Percentiles rank a stretch among this genome's conserved stretches.
These are phyloP conservation scores for Pichia thaimueangensis DNA, from an alignment of 805 yeast genomes.

Conservation along the genomic window DNA sequence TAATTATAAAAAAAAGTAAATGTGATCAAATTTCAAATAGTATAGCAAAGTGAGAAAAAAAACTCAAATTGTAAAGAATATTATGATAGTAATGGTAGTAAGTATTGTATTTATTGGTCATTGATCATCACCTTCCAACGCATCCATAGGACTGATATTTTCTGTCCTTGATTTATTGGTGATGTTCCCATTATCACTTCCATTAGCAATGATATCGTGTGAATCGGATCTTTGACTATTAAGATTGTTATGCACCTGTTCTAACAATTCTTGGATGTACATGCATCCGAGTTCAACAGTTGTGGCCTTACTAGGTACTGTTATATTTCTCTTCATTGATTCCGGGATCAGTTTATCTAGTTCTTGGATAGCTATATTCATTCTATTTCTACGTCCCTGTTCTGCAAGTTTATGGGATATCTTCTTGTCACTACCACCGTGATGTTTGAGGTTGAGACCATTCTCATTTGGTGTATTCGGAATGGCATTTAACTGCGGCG, in stretches of 20 bases:
- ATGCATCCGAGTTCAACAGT: slow-evolving; percentile 85
- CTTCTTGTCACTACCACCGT: slow-evolving; percentile 40
- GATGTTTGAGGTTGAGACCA: neutral
- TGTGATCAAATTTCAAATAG: too few relatives aligned
- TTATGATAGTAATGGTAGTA: too few relatives aligned
- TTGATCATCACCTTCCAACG: slow-evolving; percentile 5
- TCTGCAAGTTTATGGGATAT: slow-evolving; percentile 88
- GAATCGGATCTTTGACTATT: slow-evolving; percentile 28
- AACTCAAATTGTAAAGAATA: too few relatives aligned
- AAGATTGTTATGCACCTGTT: slow-evolving; percentile 24
- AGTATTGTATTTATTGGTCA: too few relatives aligned
- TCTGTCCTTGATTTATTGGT: slow-evolving; percentile 10
- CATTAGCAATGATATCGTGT: slow-evolving; percentile 23
- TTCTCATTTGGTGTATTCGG: neutral
- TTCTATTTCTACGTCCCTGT: slow-evolving; percentile 90
- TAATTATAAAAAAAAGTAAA: too few relatives aligned
- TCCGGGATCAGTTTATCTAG: slow-evolving; percentile 65
- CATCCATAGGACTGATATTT: slow-evolving; percentile 21
- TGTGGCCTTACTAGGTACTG: slow-evolving; percentile 85
- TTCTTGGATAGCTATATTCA: slow-evolving; percentile 81
- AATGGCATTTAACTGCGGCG: neutral
- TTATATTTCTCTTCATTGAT: slow-evolving; percentile 44
- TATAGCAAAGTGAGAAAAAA: too few relatives aligned
- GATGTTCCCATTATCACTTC: slow-evolving; percentile 2
- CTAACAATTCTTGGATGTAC: slow-evolving; percentile 49